A percentile compares a stretch with the other conserved stretches of the same genome.
Evolutionary conservation across 306 rosid genomes (phyloP).

Genomic region (Corylus avellana): DNA sequence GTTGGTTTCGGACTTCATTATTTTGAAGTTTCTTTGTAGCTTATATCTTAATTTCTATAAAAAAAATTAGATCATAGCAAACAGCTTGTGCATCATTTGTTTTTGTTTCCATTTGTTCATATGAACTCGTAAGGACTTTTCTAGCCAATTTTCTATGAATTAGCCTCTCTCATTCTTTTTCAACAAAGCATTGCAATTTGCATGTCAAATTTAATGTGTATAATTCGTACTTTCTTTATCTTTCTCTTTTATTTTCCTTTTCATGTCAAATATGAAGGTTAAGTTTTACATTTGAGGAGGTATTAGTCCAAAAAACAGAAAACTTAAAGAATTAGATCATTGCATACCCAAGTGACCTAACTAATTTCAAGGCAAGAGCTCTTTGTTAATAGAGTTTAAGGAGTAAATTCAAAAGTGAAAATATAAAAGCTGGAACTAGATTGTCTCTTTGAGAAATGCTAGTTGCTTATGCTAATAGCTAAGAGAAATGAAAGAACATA

Average conservation of each 20-base stretch:
- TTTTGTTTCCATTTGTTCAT: background rate
- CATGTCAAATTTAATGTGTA: background rate
- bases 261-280: background rate
- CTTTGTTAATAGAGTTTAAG: background rate
- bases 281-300: conserved; percentile 1
- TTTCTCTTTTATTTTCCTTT: background rate
- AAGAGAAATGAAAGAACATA: background rate
- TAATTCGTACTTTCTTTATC: background rate
- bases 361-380: background rate
- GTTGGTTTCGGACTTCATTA: background rate
- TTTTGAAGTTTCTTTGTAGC: background rate
- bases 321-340: background rate
- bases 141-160: background rate
- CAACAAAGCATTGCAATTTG: background rate
- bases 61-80: background rate
- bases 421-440: background rate
- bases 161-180: background rate
- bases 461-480: background rate
- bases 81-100: background rate
- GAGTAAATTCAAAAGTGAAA: background rate
- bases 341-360: background rate
- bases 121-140: background rate
- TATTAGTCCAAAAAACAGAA: background rate
- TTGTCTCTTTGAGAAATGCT: background rate
- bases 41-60: background rate